Base-by-base conservation (phyloP, 2,329 filamentous ascomycete species). In the Metarhizium brunneum region DNA sequence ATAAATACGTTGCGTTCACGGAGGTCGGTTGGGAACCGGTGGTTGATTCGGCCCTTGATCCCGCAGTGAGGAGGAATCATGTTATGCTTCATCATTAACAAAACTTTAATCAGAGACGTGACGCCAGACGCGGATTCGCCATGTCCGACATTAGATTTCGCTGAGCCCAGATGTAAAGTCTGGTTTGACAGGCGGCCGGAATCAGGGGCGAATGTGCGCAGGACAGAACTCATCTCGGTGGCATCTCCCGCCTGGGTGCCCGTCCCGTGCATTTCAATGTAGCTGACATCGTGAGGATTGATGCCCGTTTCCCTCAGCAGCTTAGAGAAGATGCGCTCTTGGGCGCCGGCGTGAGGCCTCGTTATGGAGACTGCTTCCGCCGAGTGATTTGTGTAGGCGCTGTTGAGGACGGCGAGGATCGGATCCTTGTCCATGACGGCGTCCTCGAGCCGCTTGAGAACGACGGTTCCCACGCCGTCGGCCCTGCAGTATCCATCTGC, bases 241-340 rank as follows among this genome's bases (percentile, higher is more conserved):
- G 84, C 85, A 65, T 95, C 91, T 55, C 90, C 91, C 40, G 88
- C 90, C 68, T 95, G 90, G 0, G 91, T 95, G 36, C 91, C 91
- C 1, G 90, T 95, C 4, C 91, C 91, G 68, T 96, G 91, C 83
- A 95, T 90, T 70, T 96, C 91, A 2, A 95, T 86, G 63, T 94
- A 95, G 68, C 85, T 83, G 36, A 96, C 81, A 56, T 89, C 85
- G 52, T 84, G 79, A 1, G 90, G 87, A 63, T 92, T 85, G 16
- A 94, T 79, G 55, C 86, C 86, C 29, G 88, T 85, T 47, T 88
- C 82, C 38, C 85, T 81, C 1, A 94, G 76, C 29, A 95, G 75
- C 52, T 78, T 76, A 57, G 77, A 78, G 64, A 87, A 84, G 11
- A 92, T 73, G 52, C 81, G 75, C 11, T 87, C 83, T 68, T 95